Conservation (phyloP, 1,139 yeast genomes). For the Suhomyces coccinellae region DNA sequence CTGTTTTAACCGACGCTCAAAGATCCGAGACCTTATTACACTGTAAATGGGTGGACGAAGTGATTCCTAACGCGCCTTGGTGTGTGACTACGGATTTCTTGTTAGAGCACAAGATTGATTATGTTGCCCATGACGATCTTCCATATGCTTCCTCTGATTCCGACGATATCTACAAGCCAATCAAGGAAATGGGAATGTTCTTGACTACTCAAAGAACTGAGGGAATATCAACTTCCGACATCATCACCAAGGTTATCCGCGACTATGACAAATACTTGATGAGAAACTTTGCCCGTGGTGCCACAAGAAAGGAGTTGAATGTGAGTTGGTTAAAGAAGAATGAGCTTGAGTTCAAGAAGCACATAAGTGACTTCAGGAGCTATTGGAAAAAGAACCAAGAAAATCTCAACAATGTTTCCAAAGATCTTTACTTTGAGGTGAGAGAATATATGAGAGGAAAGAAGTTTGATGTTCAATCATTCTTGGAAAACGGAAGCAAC, state of each 20-base stretch:
- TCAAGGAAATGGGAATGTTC: conserved; percentile 87
- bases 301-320: conserved; percentile 91
- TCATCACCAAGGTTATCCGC: conserved; percentile 88
- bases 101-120: conserved; percentile 78
- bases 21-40: conserved; percentile 85
- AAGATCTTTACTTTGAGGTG: conserved; percentile 81
- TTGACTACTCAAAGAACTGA: conserved; percentile 95
- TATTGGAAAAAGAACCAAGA: conserved; percentile 76
- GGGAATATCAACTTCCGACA: conserved; percentile 94
- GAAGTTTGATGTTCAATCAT: conserved; percentile 42
- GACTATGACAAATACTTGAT: conserved; percentile 95
- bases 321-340: conserved; percentile 97
- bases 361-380: conserved; percentile 80
- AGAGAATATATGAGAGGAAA: conserved; percentile 66
- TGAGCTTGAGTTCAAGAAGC: conserved; percentile 90
- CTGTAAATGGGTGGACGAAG: conserved; percentile 98
- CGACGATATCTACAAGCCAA: conserved; percentile 91
- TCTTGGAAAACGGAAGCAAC: conserved; percentile 27
- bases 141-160: conserved; percentile 87
- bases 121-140: conserved; percentile 95
- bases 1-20: conserved; percentile 85
- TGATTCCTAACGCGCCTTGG: conserved; percentile 94
- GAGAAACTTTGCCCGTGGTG: conserved; percentile 97
- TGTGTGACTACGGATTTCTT: conserved; percentile 82
- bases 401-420: conserved; percentile 70